These are phyloP conservation scores for Holtermanniella nyarrowii DNA, from an alignment of 768 basidiomycete species.

Conservation along the genomic window DNA sequence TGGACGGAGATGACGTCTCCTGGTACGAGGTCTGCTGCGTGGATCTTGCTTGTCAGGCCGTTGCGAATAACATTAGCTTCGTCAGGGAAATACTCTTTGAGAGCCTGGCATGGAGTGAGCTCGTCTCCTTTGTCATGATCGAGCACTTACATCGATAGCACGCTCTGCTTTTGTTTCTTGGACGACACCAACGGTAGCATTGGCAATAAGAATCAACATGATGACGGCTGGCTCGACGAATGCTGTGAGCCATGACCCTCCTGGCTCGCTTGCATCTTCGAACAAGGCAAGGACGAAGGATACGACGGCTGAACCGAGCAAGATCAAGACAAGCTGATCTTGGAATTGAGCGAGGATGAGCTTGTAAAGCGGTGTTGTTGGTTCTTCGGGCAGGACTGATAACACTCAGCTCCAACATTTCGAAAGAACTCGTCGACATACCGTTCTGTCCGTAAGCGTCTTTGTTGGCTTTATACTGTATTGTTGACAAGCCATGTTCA, in stretches of 20 bases:
- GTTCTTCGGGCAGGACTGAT: constrained; percentile 86
- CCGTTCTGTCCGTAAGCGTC: constrained; percentile 71
- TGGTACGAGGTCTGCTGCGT: constrained; percentile 82
- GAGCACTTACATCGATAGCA: constrained; percentile 81
- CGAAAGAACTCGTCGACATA: constrained; percentile 9
- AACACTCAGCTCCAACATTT: background rate
- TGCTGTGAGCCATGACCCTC: constrained; percentile 54
- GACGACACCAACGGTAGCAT: constrained; percentile 93
- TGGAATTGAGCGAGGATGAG: constrained; percentile 98
- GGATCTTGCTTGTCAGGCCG: constrained; percentile 59
- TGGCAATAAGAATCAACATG: constrained; percentile 86
- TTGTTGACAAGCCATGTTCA: constrained; percentile 53
- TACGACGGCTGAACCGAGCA: constrained; percentile 83
- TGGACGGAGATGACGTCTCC: constrained; percentile 85
- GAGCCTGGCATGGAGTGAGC: constrained; percentile 50
- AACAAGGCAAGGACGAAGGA: constrained; percentile 86
- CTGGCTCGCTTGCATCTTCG: constrained; percentile 61
- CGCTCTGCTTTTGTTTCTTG: constrained; percentile 94
- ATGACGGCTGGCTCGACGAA: constrained; percentile 96
- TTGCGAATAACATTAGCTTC: constrained; percentile 81
- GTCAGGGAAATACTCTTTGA: constrained; percentile 95
- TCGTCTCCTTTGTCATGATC: background rate
- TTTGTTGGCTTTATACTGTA: constrained; percentile 62
- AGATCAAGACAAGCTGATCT: constrained; percentile 94
- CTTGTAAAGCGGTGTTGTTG: constrained; percentile 81